These are phyloP conservation scores for Hibiscus tridactylites DNA, from an alignment of 345 rosid species.

Conservation along the genomic window DNA sequence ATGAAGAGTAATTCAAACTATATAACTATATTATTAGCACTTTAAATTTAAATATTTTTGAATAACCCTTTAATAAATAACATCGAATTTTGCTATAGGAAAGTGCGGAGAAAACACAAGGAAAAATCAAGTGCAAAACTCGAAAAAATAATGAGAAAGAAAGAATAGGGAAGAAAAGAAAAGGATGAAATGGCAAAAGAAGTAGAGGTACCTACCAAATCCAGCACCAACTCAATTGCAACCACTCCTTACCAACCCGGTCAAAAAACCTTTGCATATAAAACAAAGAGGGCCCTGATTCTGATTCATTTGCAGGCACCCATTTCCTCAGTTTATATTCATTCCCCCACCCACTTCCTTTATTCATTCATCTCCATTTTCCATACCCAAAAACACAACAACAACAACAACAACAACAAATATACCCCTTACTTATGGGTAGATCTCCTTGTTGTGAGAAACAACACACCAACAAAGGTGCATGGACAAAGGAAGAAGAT, in stretches of 20 bases:
- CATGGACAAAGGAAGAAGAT: slow-evolving; percentile 53
- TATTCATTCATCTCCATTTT: neutral
- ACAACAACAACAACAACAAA: neutral
- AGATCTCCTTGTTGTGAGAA: slow-evolving; percentile 39
- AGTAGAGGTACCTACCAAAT: slow-evolving; percentile 40
- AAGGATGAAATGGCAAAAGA: slow-evolving; percentile 9
- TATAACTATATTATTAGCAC: no score
- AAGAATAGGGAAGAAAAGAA: neutral
- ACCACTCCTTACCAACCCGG: slow-evolving; percentile 33
- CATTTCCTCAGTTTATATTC: neutral
- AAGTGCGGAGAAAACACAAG: no score
- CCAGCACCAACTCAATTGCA: slow-evolving; percentile 33
- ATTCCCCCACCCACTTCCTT: neutral
- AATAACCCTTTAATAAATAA: no score
- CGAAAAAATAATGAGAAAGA: neutral
- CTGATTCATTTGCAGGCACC: slow-evolving; percentile 30
- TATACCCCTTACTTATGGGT: slow-evolving; percentile 26
- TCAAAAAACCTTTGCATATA: slow-evolving; percentile 16
- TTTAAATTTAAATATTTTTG: no score
- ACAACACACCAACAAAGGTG: slow-evolving; percentile 58
- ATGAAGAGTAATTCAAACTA: no score
- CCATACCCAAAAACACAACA: neutral
- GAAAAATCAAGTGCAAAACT: neutral
- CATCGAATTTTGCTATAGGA: no score
- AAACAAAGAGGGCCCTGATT: slow-evolving; percentile 13